These are phyloP conservation scores for Stachybotrys chartarum DNA, from an alignment of 2,329 filamentous ascomycete species.

Conservation along the genomic window DNA sequence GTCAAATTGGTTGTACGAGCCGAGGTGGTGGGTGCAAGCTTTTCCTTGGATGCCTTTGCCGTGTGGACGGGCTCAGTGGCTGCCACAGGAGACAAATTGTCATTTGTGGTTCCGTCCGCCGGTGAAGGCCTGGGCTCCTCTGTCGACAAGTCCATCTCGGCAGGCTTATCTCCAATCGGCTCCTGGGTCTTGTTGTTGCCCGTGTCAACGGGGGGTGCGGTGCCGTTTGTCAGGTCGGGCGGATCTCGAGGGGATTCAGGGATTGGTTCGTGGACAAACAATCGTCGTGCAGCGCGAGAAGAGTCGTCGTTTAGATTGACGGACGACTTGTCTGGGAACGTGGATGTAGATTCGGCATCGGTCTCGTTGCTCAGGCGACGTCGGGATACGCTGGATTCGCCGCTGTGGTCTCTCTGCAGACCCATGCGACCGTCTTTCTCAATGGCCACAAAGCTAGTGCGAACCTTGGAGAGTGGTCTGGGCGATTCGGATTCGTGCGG, in stretches of 20 bases:
- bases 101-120: background rate
- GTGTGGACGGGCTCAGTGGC: slow-evolving; percentile 7
- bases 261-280: slow-evolving; percentile 29
- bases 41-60: slow-evolving; percentile 12
- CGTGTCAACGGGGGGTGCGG: slow-evolving; percentile 25
- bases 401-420: slow-evolving; percentile 33
- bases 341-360: slow-evolving; percentile 22
- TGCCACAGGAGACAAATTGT: slow-evolving; percentile 2
- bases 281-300: slow-evolving; percentile 10
- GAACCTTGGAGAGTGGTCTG: slow-evolving; percentile 65
- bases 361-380: slow-evolving; percentile 28
- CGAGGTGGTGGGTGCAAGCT: slow-evolving; percentile 11
- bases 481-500: slow-evolving; percentile 40
- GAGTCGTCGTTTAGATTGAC: slow-evolving; percentile 17
- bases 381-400: slow-evolving; percentile 29
- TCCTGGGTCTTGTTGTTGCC: slow-evolving; percentile 33
- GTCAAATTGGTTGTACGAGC: slow-evolving; percentile 12
- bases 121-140: background rate
- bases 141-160: slow-evolving; percentile 15
- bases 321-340: slow-evolving; percentile 28
- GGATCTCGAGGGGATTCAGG: slow-evolving; percentile 32
- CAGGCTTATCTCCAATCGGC: slow-evolving; percentile 28
- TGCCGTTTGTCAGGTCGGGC: slow-evolving; percentile 7
- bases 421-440: slow-evolving; percentile 57
- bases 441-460: slow-evolving; percentile 68